Evolutionary conservation across 176 grass and related monocot genomes (phyloP).

Genomic region (Phoenix roebelenii): DNA sequence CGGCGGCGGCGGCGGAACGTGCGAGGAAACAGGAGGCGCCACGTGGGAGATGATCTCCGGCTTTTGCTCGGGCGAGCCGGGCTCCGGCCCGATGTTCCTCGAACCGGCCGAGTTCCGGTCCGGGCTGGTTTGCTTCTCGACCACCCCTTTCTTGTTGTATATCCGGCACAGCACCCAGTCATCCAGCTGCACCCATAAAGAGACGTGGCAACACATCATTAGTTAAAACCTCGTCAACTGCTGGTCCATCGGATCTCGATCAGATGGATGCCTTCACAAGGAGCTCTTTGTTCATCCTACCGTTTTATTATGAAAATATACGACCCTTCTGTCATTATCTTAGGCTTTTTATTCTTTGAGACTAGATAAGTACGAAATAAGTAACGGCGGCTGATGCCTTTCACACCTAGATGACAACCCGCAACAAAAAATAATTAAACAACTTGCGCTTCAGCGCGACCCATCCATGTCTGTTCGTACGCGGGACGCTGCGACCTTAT

Average conservation of each 20-base stretch:
- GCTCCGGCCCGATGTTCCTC: conserved; percentile 7
- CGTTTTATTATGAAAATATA: conserved; percentile 3
- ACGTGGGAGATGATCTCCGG: conserved; percentile 34
- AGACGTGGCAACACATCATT: background rate
- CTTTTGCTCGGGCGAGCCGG: conserved; percentile 29
- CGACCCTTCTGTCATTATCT: background rate
- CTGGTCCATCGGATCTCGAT: no score
- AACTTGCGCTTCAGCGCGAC: no score
- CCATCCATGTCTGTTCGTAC: no score
- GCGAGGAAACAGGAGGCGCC: conserved; percentile 1
- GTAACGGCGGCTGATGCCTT: no score
- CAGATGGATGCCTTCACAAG: background rate
- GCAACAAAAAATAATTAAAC: no score
- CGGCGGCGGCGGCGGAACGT: background rate
- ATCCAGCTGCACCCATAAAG: conserved; percentile 43
- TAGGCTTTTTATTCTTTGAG: no score
- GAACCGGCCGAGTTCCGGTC: conserved; percentile 12
- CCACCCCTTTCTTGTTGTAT: conserved; percentile 87
- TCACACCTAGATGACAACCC: no score
- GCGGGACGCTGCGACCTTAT: no score
- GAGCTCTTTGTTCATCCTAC: background rate
- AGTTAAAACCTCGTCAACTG: no score
- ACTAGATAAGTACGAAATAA: no score
- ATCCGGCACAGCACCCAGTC: conserved; percentile 95
- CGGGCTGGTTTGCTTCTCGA: conserved; percentile 46